These are phyloP conservation scores for Didymella pomorum DNA, from an alignment of 2,329 filamentous ascomycete genomes.

Conservation along the genomic window DNA sequence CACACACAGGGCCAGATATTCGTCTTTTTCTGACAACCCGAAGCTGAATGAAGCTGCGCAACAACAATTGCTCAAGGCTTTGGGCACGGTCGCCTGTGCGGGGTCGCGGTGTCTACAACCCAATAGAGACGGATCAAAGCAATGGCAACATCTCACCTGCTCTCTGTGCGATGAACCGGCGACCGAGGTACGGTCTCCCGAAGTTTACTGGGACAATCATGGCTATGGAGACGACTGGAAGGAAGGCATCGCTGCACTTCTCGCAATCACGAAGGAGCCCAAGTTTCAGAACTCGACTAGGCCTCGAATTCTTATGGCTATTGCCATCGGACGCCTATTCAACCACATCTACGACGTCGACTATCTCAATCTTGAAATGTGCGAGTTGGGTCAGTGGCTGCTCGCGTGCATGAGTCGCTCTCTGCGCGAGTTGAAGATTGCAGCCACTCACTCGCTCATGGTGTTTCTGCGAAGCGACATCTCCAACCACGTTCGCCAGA, in stretches of 20 bases:
- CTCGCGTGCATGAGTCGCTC: slow-evolving; percentile 84
- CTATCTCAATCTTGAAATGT: slow-evolving; percentile 72
- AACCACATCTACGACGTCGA: slow-evolving; percentile 68
- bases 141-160: slow-evolving; percentile 32
- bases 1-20: slow-evolving; percentile 35
- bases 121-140: slow-evolving; percentile 1
- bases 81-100: slow-evolving; percentile 47
- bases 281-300: slow-evolving; percentile 42
- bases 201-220: slow-evolving; percentile 38
- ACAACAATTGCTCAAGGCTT: slow-evolving; percentile 37
- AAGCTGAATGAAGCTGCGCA: slow-evolving; percentile 31
- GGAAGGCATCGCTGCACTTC: slow-evolving; percentile 40
- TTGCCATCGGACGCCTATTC: slow-evolving; percentile 69
- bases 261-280: slow-evolving; percentile 39
- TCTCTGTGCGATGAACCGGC: slow-evolving; percentile 35
- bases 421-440: slow-evolving; percentile 81
- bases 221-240: slow-evolving; percentile 42
- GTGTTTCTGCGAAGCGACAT: slow-evolving; percentile 67
- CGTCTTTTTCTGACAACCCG: slow-evolving; percentile 24
- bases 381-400: slow-evolving; percentile 79
- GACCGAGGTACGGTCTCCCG: slow-evolving; percentile 1
- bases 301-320: slow-evolving; percentile 44
- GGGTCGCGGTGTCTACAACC: slow-evolving; percentile 35
- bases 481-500: slow-evolving; percentile 58
- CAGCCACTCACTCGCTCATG: slow-evolving; percentile 73